These are phyloP conservation scores for Pseudogymnoascus sp. DNA, from an alignment of 2,329 filamentous ascomycete genomes.

Conservation along the genomic window DNA sequence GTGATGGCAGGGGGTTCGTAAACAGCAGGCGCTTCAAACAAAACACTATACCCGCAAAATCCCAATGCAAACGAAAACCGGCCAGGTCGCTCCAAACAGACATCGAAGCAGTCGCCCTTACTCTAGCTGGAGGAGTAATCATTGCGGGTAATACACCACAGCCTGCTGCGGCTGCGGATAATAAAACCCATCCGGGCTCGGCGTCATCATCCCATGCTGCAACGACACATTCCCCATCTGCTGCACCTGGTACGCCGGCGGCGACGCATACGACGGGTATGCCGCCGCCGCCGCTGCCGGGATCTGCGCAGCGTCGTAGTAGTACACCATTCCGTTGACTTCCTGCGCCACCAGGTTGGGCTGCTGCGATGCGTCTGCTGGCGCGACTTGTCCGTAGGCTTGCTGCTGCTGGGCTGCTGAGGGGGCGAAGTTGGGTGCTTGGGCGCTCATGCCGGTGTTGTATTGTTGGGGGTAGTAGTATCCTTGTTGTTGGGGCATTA, in stretches of 20 bases:
- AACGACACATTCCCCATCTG: conserved; percentile 45
- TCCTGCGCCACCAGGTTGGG: conserved; percentile 67
- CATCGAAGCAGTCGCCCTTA: conserved; percentile 17
- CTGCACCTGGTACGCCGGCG: conserved; percentile 47
- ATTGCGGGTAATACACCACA: conserved; percentile 56
- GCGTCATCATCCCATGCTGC: conserved; percentile 75
- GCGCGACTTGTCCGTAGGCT: conserved; percentile 22
- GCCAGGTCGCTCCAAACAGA: conserved; percentile 25
- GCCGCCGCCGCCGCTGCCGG: conserved; percentile 30
- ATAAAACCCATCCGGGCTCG: conserved; percentile 61
- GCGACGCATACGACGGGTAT: conserved; percentile 39
- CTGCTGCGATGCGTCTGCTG: conserved; percentile 34
- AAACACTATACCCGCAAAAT: conserved; percentile 19
- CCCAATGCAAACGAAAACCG: conserved; percentile 22
- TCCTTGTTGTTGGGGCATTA: conserved; percentile 48
- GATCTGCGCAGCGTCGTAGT: conserved; percentile 74
- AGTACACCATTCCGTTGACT: conserved; percentile 93
- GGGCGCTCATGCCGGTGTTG: conserved; percentile 37
- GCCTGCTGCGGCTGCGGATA: conserved; percentile 48
- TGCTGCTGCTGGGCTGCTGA: conserved; percentile 25
- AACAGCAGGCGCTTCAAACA: conserved; percentile 14
- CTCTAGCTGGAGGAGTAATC: conserved; percentile 22
- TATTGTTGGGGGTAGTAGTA: conserved; percentile 62
- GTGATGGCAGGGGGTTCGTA: background rate
- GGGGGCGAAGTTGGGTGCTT: conserved; percentile 24